Percentiles rank a stretch among this genome's conserved stretches.
Conservation (phyloP, 148 eudicot species). For the Limonium bicolor region DNA sequence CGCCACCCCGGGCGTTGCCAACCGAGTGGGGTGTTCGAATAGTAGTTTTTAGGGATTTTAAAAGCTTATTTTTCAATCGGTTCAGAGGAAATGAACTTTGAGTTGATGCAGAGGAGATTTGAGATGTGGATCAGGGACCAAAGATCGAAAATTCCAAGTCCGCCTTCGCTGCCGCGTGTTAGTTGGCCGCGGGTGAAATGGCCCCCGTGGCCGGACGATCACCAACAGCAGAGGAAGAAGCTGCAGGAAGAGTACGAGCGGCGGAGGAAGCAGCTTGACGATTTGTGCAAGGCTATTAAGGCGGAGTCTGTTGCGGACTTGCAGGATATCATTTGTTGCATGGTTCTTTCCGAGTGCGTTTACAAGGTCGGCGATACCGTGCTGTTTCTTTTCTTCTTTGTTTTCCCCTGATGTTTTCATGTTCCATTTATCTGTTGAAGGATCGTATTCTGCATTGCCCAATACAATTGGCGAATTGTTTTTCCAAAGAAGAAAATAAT, state of each 20-base stretch:
- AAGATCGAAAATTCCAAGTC: constrained; percentile 39
- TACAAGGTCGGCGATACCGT: constrained; percentile 56
- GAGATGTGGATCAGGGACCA: constrained; percentile 84
- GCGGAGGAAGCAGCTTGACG: constrained; percentile 48
- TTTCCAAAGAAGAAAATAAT: no score
- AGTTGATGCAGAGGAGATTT: constrained; percentile 43
- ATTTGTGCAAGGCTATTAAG: constrained; percentile 51
- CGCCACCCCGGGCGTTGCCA: no score
- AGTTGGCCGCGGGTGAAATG: constrained; percentile 44
- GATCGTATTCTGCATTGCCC: no score
- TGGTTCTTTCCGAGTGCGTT: constrained; percentile 93
- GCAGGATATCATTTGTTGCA: constrained; percentile 89
- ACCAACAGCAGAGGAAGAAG: constrained; percentile 46
- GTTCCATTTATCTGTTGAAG: no score
- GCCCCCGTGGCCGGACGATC: constrained; percentile 73
- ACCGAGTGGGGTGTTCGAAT: no score
- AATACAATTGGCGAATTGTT: no score
- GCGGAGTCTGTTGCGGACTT: constrained; percentile 79
- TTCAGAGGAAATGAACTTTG: constrained; percentile 38
- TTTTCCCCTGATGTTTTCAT: no score
- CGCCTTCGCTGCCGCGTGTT: constrained; percentile 34
- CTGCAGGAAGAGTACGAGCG: constrained; percentile 57
- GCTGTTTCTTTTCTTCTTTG: background rate
- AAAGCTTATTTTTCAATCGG: constrained; percentile 1
- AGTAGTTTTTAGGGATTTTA: no score